These are phyloP conservation scores for Pestalotiopsis sp. DNA, from an alignment of 2,329 filamentous ascomycete genomes.

Conservation along the genomic window DNA sequence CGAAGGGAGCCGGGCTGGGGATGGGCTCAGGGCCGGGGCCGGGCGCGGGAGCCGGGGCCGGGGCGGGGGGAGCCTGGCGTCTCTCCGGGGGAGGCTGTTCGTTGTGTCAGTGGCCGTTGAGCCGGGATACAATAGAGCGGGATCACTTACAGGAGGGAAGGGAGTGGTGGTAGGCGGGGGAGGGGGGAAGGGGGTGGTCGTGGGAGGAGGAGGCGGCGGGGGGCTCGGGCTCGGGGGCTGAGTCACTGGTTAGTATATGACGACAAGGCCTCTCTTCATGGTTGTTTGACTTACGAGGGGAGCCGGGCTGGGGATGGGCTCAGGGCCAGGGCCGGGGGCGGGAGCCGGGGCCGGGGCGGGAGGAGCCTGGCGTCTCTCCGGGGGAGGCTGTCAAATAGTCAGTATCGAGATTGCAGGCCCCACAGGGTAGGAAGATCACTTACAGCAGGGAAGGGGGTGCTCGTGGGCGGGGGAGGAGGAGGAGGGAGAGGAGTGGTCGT, in stretches of 20 bases:
- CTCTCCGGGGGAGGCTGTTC: not conserved
- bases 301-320: slow-evolving; percentile 1
- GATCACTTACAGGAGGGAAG: not conserved
- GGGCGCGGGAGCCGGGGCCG: not conserved
- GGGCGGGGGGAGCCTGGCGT: not conserved
- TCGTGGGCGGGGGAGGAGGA: not conserved
- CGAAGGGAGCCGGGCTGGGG: not conserved
- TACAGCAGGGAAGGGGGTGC: not conserved
- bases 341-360: not conserved
- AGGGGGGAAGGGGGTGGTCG: not conserved
- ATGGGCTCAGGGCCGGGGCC: not conserved
- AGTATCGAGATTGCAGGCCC: not conserved
- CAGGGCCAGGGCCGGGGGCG: not conserved
- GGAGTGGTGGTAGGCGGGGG: not conserved
- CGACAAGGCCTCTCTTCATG: no score
- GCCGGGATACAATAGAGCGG: no score
- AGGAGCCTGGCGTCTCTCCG: not conserved
- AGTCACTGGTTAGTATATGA: not conserved
- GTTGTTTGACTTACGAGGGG: not conserved
- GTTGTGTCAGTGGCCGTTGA: not conserved
- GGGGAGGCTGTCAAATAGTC: not conserved
- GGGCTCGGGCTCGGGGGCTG: not conserved
- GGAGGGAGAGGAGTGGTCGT: not conserved
- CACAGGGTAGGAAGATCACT: not conserved
- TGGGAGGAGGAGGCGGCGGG: not conserved